A percentile compares a stretch with the other conserved stretches of the same genome.
Evolutionary conservation across 139 green algal species (phyloP).

Genomic region (Tetraselmis chui): DNA sequence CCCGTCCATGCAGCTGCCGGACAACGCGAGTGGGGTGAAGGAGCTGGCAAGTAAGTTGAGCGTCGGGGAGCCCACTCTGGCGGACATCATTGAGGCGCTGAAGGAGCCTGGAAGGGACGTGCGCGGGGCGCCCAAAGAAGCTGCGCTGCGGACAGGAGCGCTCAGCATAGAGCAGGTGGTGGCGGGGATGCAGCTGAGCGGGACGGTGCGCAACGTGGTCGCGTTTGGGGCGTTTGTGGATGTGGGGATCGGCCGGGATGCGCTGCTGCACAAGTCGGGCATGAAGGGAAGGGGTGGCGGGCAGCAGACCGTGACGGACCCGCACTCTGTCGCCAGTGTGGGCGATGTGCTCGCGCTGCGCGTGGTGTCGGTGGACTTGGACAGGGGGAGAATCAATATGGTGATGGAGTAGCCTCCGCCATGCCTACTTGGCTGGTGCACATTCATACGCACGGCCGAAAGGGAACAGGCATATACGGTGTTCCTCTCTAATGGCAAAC

Average conservation of each 20-base stretch:
- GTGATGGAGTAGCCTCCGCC: background rate
- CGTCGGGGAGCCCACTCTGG: constrained; percentile 2
- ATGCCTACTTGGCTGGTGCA: too few species aligned
- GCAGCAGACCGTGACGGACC: background rate
- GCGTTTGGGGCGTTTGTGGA: constrained; percentile 34
- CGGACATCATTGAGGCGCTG: constrained; percentile 6
- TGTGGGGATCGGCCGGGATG: constrained; percentile 13
- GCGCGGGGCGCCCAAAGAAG: background rate
- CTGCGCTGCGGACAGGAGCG: background rate
- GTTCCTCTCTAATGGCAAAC: too few species aligned
- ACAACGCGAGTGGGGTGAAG: background rate
- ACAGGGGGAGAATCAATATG: background rate
- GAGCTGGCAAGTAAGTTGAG: background rate
- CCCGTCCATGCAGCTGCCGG: background rate
- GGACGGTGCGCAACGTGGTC: constrained; percentile 23
- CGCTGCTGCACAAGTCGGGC: constrained; percentile 15
- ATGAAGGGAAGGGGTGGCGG: background rate
- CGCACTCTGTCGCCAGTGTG: background rate
- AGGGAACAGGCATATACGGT: too few species aligned
- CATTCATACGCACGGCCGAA: too few species aligned
- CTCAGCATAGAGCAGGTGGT: constrained; percentile 4
- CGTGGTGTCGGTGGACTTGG: background rate
- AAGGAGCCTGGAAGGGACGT: constrained; percentile 8
- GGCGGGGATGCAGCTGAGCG: constrained; percentile 9
- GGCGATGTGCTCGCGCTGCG: background rate